Evolutionary conservation across 345 rosid genomes (phyloP), one percentile per base, ranked within the genome.

Genomic region (Eucalyptus tenuipes): DNA sequence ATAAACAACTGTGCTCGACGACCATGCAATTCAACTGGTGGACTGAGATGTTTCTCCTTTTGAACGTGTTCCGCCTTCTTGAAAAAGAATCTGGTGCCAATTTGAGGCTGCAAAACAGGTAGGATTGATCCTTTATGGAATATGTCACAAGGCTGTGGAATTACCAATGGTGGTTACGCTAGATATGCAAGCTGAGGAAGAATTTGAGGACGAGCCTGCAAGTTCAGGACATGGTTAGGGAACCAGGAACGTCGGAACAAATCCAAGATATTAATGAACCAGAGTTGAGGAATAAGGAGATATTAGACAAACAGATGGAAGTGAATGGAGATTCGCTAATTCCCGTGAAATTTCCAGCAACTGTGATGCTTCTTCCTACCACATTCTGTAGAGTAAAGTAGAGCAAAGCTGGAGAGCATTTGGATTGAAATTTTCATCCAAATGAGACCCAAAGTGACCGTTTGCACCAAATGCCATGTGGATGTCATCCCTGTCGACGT

Each of bases 151-250:
- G 89, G 89, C 90, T 47, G 89, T 93, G n/a, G 93, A 92, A 90
- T 55, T 90, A 42, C 95, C 96, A 25, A 37, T 22, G 71, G 87
- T 29, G n/a, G 42, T 50, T 61, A 55, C 10, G 86, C 84, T 33
- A 61, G 88, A 79, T 85, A 91, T 87, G 93, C 94, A 94, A 57
- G 89, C 24, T 1, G 92, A 89, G 61, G 95, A 93, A 75, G 92
- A 88, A 64, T 86, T 90, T 24, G 90, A 90, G 82, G 82, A 45
- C 7, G 93, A 91, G 88, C 81, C 91, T 87, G 86, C 85, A 3
- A 97, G 97, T 47, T 94, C 98, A 8, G 89, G 87, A 85, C 99
- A 97, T 24, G 96, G 97, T 88, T 93, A 92, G 0, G 99, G 99
- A 95, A 7, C 99, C 99, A 24, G 91, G 87, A 44, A 97, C 96